Conservation (phyloP, 345 rosid genomes). For the Citrus medica region DNA sequence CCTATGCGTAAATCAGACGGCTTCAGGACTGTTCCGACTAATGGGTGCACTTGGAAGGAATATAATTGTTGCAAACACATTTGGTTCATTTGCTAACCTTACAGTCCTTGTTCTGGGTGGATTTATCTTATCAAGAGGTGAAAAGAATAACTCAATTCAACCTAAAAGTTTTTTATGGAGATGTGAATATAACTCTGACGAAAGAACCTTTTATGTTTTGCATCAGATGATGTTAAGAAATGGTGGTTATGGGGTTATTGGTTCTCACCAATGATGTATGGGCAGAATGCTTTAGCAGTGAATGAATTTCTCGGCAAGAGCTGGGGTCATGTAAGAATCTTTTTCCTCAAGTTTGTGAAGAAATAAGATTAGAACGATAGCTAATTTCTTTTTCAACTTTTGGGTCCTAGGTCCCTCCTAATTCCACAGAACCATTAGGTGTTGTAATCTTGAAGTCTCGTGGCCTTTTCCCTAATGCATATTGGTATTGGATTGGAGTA, state of each 20-base stretch:
- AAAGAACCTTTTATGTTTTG: conserved; percentile 7
- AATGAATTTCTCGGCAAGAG: conserved; percentile 62
- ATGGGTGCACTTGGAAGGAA: conserved; percentile 58
- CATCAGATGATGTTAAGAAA: conserved; percentile 42
- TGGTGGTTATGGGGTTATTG: conserved; percentile 83
- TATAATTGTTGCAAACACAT: conserved; percentile 56
- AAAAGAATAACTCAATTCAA: background rate
- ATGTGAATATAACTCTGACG: conserved; percentile 9
- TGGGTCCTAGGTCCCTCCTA: conserved; percentile 41
- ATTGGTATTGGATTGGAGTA: conserved; percentile 86
- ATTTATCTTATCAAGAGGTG: conserved; percentile 56
- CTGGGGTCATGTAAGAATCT: conserved; percentile 52
- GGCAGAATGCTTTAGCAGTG: conserved; percentile 54
- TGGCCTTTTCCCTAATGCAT: conserved; percentile 62
- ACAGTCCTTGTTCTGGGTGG: conserved; percentile 53
- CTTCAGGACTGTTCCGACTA: conserved; percentile 52
- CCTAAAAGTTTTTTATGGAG: background rate
- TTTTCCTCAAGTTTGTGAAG: background rate
- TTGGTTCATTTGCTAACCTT: conserved; percentile 49
- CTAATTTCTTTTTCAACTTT: background rate
- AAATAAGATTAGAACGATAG: background rate
- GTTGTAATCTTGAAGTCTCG: conserved; percentile 59
- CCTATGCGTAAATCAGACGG: conserved; percentile 48
- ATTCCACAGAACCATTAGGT: conserved; percentile 68
- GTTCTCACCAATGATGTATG: conserved; percentile 65